Conservation (phyloP, 106 monocot genomes). For the Dendrobium chrysotoxum region DNA sequence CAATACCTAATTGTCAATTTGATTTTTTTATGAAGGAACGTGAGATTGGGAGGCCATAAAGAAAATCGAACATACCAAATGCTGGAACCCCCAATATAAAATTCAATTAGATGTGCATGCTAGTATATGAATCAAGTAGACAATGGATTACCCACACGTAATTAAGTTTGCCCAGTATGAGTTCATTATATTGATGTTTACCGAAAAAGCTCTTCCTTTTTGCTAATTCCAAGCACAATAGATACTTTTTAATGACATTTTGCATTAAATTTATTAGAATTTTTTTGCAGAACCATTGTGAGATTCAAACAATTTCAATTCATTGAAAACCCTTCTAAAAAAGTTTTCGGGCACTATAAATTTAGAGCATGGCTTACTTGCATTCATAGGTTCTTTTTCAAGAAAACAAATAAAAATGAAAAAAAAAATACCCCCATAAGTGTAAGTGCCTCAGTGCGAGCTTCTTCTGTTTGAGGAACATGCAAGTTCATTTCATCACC, state of each 20-base stretch:
- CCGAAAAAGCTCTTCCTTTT: not conserved
- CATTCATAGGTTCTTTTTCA: not conserved
- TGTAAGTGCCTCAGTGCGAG: constrained; percentile 94
- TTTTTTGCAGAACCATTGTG: not conserved
- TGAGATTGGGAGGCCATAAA: too few relatives aligned
- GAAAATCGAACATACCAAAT: not conserved
- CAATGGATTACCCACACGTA: not conserved
- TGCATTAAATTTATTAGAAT: not conserved
- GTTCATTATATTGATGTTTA: not conserved
- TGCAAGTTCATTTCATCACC: constrained; percentile 99
- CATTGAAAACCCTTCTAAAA: not conserved
- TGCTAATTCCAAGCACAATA: not conserved
- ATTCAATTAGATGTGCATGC: not conserved
- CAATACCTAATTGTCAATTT: too few relatives aligned
- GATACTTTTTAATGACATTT: not conserved
- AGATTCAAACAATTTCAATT: not conserved
- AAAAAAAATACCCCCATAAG: constrained; percentile 85
- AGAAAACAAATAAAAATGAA: not conserved
- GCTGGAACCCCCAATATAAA: not conserved
- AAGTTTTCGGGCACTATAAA: not conserved
- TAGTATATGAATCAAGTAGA: not conserved
- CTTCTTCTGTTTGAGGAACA: constrained; percentile 99
- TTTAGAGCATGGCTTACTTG: not conserved
- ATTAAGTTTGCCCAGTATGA: not conserved
- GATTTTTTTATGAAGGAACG: too few relatives aligned